phyloP scores from a whole-genome alignment of 208 protist genomes.

The Giardia muris region DNA sequence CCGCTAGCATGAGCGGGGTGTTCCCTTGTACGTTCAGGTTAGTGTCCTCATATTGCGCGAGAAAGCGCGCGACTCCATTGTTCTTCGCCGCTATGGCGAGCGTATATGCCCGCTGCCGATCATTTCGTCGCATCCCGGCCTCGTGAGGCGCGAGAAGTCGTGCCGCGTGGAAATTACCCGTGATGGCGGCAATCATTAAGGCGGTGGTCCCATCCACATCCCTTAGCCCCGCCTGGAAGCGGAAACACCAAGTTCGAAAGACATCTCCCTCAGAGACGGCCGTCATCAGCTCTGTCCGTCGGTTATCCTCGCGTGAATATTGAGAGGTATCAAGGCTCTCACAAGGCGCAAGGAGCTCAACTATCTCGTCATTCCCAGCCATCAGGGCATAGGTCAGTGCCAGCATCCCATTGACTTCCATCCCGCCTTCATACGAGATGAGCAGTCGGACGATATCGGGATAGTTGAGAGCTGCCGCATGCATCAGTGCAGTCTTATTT shows the following conservation, averaged over 20 bases:
- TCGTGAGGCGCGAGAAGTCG: neutral
- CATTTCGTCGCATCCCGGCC: neutral
- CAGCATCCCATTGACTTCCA: neutral
- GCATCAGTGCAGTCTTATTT: neutral
- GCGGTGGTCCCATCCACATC: neutral
- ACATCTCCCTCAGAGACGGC: neutral
- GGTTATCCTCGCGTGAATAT: neutral
- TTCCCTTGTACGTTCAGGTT: neutral
- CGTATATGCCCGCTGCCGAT: neutral
- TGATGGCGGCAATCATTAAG: neutral
- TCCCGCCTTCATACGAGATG: neutral
- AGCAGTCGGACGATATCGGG: neutral
- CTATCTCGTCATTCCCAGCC: neutral
- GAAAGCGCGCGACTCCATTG: neutral
- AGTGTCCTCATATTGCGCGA: neutral
- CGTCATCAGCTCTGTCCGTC: neutral
- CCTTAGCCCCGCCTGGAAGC: neutral
- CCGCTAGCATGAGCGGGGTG: neutral
- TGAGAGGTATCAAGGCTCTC: neutral
- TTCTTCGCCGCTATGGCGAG: neutral
- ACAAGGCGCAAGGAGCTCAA: neutral
- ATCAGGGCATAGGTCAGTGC: neutral
- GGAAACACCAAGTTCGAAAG: neutral
- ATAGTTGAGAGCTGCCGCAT: neutral
- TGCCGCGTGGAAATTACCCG: neutral